Conservation (phyloP, 768 basidiomycete genomes). For the Hortiboletus flavorubellus region DNA sequence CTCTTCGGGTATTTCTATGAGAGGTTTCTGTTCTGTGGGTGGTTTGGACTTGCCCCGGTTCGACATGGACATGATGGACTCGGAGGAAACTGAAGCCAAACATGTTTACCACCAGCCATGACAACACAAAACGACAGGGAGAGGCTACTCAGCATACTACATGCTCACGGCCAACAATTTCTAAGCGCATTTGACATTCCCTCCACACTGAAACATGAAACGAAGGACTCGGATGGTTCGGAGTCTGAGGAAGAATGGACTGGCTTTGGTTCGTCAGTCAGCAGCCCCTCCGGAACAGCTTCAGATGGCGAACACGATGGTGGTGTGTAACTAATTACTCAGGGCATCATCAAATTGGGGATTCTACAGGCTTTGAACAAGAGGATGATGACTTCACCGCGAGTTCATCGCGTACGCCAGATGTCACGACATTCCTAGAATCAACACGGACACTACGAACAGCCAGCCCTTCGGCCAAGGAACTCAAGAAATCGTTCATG, state of each 20-base stretch:
- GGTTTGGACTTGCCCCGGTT: conserved; percentile 16
- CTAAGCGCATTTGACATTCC: conserved; percentile 38
- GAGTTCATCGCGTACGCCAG: conserved; percentile 32
- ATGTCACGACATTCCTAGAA: conserved; percentile 60
- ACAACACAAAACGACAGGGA: conserved; percentile 24
- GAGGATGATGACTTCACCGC: conserved; percentile 46
- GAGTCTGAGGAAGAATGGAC: conserved; percentile 41
- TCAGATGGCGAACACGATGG: conserved; percentile 22
- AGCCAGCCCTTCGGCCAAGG: conserved; percentile 29
- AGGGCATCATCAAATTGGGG: background rate
- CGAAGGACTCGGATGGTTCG: conserved; percentile 6
- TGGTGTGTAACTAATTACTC: conserved; percentile 7
- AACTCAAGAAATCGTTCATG: conserved; percentile 71
- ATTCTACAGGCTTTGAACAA: conserved; percentile 37
- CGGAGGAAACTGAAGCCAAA: conserved; percentile 4
- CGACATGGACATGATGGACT: conserved; percentile 22
- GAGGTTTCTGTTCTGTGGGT: conserved; percentile 13
- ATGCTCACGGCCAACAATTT: conserved; percentile 48
- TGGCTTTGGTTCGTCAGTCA: conserved; percentile 29
- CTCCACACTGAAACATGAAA: conserved; percentile 18
- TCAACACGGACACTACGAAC: conserved; percentile 22
- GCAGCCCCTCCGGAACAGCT: background rate
- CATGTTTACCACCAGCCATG: conserved; percentile 4
- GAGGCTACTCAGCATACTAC: conserved; percentile 37
- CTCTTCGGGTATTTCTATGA: conserved; percentile 60